Percentiles rank a stretch among this genome's conserved stretches.
phyloP scores from a whole-genome alignment of 2,329 filamentous ascomycete genomes.

The Fusarium setosum region DNA sequence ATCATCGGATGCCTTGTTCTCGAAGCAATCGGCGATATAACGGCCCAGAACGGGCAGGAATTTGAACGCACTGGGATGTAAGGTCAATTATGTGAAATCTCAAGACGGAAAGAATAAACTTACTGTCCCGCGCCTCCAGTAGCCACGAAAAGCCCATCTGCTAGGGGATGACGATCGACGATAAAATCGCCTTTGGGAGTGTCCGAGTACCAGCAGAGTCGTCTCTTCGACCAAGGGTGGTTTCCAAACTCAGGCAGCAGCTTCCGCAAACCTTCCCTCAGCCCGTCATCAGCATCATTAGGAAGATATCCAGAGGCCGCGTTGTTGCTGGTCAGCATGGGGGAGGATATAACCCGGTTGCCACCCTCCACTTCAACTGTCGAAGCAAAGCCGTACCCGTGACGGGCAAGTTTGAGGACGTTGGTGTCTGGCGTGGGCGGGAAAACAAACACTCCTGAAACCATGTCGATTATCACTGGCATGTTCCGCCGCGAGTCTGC shows the following conservation, averaged over 20 bases:
- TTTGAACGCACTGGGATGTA: constrained; percentile 21
- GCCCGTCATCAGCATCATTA: constrained; percentile 61
- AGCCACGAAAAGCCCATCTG: constrained; percentile 20
- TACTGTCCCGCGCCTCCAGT: constrained; percentile 29
- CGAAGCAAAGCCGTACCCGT: constrained; percentile 66
- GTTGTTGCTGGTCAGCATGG: constrained; percentile 47
- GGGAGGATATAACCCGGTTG: constrained; percentile 41
- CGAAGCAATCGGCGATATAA: constrained; percentile 13
- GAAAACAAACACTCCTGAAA: constrained; percentile 64
- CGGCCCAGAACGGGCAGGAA: constrained; percentile 30
- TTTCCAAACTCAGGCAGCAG: constrained; percentile 61
- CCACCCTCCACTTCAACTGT: constrained; percentile 19
- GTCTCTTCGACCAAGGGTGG: constrained; percentile 6
- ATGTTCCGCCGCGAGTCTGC: constrained; percentile 62
- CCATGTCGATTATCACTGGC: constrained; percentile 68
- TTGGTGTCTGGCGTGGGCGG: constrained; percentile 59
- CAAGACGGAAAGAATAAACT: not conserved
- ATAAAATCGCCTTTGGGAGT: constrained; percentile 27
- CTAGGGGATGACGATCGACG: constrained; percentile 19
- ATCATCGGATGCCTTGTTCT: constrained; percentile 3
- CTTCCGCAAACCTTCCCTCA: constrained; percentile 60
- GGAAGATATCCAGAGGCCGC: constrained; percentile 55
- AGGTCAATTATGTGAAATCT: not conserved
- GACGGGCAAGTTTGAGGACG: constrained; percentile 68
- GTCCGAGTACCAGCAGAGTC: constrained; percentile 30